phyloP scores from a whole-genome alignment of 768 basidiomycete species.

The Collybia sp. region DNA sequence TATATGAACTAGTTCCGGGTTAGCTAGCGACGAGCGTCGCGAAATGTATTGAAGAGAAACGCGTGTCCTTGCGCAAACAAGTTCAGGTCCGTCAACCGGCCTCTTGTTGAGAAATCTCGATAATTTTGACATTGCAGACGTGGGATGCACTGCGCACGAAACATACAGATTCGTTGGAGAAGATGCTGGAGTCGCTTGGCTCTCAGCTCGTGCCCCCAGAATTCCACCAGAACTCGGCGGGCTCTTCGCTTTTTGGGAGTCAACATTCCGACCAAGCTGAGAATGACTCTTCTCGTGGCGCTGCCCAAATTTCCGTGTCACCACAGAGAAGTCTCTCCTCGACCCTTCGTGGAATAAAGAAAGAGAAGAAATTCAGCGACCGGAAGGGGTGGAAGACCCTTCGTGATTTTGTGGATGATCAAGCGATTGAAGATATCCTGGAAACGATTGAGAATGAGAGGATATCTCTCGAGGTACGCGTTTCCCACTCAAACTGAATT shows the following conservation, averaged over 20 bases:
- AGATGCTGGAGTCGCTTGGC: slow-evolving; percentile 67
- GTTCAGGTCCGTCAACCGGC: slow-evolving; percentile 44
- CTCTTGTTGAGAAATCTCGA: background rate
- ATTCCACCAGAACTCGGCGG: slow-evolving; percentile 63
- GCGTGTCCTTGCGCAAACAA: slow-evolving; percentile 51
- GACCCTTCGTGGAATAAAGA: slow-evolving; percentile 23
- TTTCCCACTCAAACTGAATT: background rate
- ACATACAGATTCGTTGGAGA: slow-evolving; percentile 60
- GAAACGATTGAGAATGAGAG: slow-evolving; percentile 73
- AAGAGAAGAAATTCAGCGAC: slow-evolving; percentile 19
- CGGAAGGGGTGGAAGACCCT: slow-evolving; percentile 76
- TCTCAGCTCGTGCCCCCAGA: slow-evolving; percentile 72
- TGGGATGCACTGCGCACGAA: slow-evolving; percentile 67
- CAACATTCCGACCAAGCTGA: slow-evolving; percentile 49
- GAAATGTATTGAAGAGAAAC: slow-evolving; percentile 71
- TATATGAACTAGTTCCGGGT: background rate
- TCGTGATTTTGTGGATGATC: slow-evolving; percentile 83
- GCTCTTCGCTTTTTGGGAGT: slow-evolving; percentile 77
- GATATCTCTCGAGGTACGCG: slow-evolving; percentile 58
- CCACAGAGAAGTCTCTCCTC: slow-evolving; percentile 35
- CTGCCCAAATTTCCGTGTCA: slow-evolving; percentile 3
- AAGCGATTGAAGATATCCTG: slow-evolving; percentile 70
- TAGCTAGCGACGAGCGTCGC: slow-evolving; percentile 73
- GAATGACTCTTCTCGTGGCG: slow-evolving; percentile 7
- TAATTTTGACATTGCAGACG: slow-evolving; percentile 34